Conservation (phyloP, 371 early-diverging fungal genomes). For the Massospora cicadina region DNA sequence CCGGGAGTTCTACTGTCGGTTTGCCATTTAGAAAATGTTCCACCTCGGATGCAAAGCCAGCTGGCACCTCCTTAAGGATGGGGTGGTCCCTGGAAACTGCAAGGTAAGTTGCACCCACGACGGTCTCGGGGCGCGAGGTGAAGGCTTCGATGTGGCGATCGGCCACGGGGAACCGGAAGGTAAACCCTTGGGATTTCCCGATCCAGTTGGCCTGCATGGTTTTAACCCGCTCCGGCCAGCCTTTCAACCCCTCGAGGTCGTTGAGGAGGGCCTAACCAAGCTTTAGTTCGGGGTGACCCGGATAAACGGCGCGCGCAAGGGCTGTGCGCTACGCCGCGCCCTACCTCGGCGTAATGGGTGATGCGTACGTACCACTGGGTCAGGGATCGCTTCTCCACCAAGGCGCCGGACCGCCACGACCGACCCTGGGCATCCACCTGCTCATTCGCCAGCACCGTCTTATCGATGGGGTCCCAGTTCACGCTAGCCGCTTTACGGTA, state of each 20-base stretch:
- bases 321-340: slow-evolving; percentile 1
- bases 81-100: slow-evolving; percentile 61
- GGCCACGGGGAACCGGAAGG: slow-evolving; percentile 32
- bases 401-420: slow-evolving; percentile 84
- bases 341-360: slow-evolving; percentile 63
- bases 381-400: slow-evolving; percentile 70
- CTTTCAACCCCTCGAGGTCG: slow-evolving; percentile 47
- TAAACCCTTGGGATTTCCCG: slow-evolving; percentile 66
- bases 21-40: not conserved
- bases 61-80: slow-evolving; percentile 15
- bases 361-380: slow-evolving; percentile 89
- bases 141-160: slow-evolving; percentile 32
- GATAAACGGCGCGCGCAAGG: not conserved
- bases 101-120: slow-evolving; percentile 56
- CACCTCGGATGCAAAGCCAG: not conserved
- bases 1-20: not conserved
- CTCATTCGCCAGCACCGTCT: slow-evolving; percentile 90
- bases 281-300: not conserved
- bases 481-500: slow-evolving; percentile 79
- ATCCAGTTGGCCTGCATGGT: slow-evolving; percentile 90
- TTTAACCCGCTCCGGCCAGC: slow-evolving; percentile 82
- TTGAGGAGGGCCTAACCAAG: slow-evolving; percentile 42
- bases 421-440: slow-evolving; percentile 80
- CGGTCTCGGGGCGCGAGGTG: slow-evolving; percentile 61
- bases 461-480: slow-evolving; percentile 93